Percentiles rank a stretch among this genome's conserved stretches.
These are phyloP conservation scores for Talaromyces sp. DNA, from an alignment of 2,329 filamentous ascomycete species.

Conservation along the genomic window DNA sequence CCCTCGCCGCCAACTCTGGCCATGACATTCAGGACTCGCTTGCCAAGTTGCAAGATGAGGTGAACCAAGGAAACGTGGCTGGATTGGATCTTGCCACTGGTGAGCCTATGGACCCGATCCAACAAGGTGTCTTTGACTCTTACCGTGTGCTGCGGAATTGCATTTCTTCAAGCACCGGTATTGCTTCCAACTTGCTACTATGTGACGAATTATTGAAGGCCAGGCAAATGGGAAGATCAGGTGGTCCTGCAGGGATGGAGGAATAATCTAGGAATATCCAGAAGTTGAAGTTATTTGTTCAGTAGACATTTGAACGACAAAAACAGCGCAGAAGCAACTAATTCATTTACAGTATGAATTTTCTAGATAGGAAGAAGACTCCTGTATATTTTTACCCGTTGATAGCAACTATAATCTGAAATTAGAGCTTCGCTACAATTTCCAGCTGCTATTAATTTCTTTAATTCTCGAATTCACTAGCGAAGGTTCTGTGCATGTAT, in stretches of 20 bases:
- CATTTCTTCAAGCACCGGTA: constrained; percentile 87
- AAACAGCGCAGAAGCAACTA: not conserved
- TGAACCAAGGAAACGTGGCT: constrained; percentile 74
- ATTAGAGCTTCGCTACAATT: not conserved
- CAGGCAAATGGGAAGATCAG: constrained; percentile 70
- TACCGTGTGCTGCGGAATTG: constrained; percentile 93
- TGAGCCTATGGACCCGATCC: constrained; percentile 88
- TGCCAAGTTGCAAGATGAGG: constrained; percentile 79
- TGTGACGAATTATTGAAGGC: constrained; percentile 98
- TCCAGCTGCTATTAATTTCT: too few species aligned
- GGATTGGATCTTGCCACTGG: constrained; percentile 83
- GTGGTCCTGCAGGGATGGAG: constrained; percentile 38
- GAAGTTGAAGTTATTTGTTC: not conserved
- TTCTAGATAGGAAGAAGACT: not conserved
- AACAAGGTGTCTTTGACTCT: constrained; percentile 90
- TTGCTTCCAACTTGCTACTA: constrained; percentile 88
- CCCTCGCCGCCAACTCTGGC: constrained; percentile 88
- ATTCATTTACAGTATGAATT: not conserved
- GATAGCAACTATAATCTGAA: not conserved
- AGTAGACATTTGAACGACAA: not conserved
- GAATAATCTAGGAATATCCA: constrained; percentile 23
- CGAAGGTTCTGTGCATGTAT: too few species aligned
- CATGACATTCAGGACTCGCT: constrained; percentile 95
- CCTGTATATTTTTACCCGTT: not conserved
- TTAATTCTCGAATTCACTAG: too few species aligned